A percentile compares a stretch with the other conserved stretches of the same genome.
Conservation (phyloP, 2,329 filamentous ascomycete species). For the Pseudohalonectria lignicola region DNA sequence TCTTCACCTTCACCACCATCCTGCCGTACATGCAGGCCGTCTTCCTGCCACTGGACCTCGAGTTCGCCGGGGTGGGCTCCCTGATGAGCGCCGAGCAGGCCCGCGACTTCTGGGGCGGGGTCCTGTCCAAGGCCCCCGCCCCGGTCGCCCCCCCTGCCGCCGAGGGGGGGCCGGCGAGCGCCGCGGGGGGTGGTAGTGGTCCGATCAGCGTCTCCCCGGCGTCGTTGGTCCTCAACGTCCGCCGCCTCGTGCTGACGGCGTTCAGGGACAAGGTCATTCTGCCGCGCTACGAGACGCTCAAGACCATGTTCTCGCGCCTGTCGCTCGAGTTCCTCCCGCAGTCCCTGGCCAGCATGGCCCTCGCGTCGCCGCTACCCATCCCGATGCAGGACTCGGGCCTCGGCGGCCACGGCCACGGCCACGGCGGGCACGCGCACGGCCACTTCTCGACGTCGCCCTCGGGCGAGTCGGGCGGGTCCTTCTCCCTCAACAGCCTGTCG, state of each 20-base stretch:
- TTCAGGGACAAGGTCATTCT: slow-evolving; percentile 86
- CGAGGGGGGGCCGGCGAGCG: slow-evolving; percentile 6
- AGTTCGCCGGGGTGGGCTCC: slow-evolving; percentile 75
- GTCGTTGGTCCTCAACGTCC: slow-evolving; percentile 62
- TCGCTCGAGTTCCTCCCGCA: slow-evolving; percentile 66
- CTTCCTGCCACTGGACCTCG: slow-evolving; percentile 84
- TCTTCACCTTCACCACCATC: slow-evolving; percentile 81
- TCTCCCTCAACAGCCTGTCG: slow-evolving; percentile 23
- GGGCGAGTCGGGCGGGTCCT: slow-evolving; percentile 27
- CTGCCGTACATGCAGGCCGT: slow-evolving; percentile 92
- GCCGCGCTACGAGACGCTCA: slow-evolving; percentile 78
- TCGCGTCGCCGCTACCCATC: slow-evolving; percentile 41
- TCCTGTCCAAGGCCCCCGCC: slow-evolving; percentile 29
- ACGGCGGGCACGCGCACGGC: too few relatives aligned
- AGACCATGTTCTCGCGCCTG: slow-evolving; percentile 80
- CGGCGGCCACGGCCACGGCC: slow-evolving; percentile 5
- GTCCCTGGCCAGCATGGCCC: slow-evolving; percentile 36
- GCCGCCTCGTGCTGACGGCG: slow-evolving; percentile 75
- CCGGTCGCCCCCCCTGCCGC: slow-evolving; percentile 17
- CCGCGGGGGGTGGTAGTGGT: slow-evolving; percentile 15
- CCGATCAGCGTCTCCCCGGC: slow-evolving; percentile 31
- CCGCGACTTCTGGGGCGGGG: slow-evolving; percentile 80
- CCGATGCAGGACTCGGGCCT: slow-evolving; percentile 17
- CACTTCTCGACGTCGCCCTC: slow-evolving; percentile 38
- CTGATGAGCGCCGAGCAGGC: slow-evolving; percentile 72